A percentile compares a stretch with the other conserved stretches of the same genome.
Conservation (phyloP, 2,329 filamentous ascomycete genomes). For the Ophiostoma sp. region DNA sequence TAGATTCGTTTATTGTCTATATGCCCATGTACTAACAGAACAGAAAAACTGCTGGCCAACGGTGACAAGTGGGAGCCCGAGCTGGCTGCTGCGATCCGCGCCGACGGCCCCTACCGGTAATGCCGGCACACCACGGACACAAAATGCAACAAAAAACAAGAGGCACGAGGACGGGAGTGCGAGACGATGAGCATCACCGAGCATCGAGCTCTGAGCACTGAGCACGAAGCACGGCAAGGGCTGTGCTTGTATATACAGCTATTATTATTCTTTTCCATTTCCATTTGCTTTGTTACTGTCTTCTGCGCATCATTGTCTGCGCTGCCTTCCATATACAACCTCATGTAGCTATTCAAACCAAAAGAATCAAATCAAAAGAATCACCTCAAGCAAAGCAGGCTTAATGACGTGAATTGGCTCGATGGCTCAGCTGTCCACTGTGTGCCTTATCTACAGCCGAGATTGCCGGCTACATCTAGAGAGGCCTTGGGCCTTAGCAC, state of each 20-base stretch:
- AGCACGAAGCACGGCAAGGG: not conserved
- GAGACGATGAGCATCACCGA: not conserved
- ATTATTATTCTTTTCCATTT: not conserved
- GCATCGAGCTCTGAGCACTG: not conserved
- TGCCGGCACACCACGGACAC: not conserved
- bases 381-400: too few species aligned
- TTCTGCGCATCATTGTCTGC: slow-evolving; percentile 2
- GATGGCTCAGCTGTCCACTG: too few species aligned
- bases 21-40: not conserved
- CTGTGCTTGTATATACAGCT: slow-evolving; percentile 8
- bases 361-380: not conserved
- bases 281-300: not conserved
- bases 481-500: not conserved
- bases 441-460: slow-evolving; percentile 2
- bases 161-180: not conserved
- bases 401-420: too few species aligned
- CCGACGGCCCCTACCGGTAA: slow-evolving; percentile 88
- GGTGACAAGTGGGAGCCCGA: slow-evolving; percentile 98
- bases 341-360: not conserved
- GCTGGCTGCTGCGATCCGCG: slow-evolving; percentile 82
- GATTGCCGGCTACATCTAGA: not conserved
- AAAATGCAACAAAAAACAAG: not conserved
- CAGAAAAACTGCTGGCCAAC: slow-evolving; percentile 79
- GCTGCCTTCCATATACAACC: too few species aligned
- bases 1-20: not conserved